phyloP scores from a whole-genome alignment of 257 asterid genomes.

The Scutellaria minor region DNA sequence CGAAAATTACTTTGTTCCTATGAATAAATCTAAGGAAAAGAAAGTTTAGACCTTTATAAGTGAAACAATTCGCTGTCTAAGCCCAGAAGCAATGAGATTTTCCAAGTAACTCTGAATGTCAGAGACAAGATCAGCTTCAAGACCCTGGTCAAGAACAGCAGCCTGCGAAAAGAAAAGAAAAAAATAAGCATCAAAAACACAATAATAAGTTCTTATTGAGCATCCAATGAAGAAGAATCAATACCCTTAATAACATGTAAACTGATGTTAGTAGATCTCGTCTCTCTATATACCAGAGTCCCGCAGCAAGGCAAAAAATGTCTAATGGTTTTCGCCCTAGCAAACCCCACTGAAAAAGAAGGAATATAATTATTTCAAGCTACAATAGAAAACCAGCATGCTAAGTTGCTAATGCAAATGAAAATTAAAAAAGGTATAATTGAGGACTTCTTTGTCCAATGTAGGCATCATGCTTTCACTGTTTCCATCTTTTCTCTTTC shows the following conservation, averaged over 20 bases:
- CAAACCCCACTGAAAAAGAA: conserved; percentile 74
- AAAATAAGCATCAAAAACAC: conserved; percentile 6
- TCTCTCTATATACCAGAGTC: conserved; percentile 96
- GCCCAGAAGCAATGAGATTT: conserved; percentile 73
- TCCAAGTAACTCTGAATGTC: conserved; percentile 76
- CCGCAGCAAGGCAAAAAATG: conserved; percentile 85
- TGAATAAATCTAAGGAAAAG: too few species aligned
- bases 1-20: too few species aligned
- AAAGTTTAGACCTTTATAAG: too few species aligned
- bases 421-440: not conserved
- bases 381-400: conserved; percentile 7
- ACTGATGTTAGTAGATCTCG: conserved; percentile 86
- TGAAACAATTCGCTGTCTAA: conserved; percentile 64
- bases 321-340: conserved; percentile 85
- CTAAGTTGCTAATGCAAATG: not conserved
- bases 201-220: conserved; percentile 5
- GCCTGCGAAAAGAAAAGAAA: conserved; percentile 64
- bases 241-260: conserved; percentile 81
- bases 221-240: conserved; percentile 37
- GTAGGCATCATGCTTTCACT: not conserved
- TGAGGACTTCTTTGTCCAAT: conserved; percentile 15
- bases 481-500: not conserved
- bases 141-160: conserved; percentile 89
- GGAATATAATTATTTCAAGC: conserved; percentile 27
- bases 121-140: conserved; percentile 75